Evolutionary conservation across 2,329 filamentous ascomycete genomes (phyloP).

Genomic region (Exophiala lecanii-corni): DNA sequence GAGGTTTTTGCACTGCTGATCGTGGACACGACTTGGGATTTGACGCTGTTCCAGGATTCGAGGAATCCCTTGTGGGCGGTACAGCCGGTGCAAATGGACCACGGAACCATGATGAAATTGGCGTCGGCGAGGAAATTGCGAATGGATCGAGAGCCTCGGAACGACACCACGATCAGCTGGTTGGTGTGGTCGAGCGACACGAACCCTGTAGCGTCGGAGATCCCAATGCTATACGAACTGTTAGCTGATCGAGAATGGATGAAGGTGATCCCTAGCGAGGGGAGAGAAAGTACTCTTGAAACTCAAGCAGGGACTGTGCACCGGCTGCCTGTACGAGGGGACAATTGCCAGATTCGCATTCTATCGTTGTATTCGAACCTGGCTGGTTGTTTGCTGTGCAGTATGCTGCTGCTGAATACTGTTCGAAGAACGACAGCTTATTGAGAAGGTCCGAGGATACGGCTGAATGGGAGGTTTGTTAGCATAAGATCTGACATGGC

Average conservation of each 20-base stretch:
- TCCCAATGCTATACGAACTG: conserved; percentile 27
- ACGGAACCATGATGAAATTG: conserved; percentile 29
- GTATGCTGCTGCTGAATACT: conserved; percentile 52
- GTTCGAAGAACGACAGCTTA: conserved; percentile 44
- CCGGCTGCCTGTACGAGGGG: conserved; percentile 44
- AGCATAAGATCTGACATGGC: background rate
- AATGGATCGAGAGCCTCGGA: conserved; percentile 32
- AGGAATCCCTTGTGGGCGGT: conserved; percentile 45
- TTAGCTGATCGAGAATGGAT: too few species aligned
- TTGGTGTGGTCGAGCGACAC: conserved; percentile 44
- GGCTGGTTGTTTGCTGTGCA: conserved; percentile 47
- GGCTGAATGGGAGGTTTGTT: conserved; percentile 23
- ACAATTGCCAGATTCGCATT: conserved; percentile 45
- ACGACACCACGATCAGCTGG: conserved; percentile 32
- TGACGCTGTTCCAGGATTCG: conserved; percentile 39
- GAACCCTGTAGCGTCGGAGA: conserved; percentile 43
- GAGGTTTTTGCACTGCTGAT: conserved; percentile 33
- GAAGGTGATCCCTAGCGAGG: background rate
- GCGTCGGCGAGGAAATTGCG: conserved; percentile 31
- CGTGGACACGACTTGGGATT: conserved; percentile 35
- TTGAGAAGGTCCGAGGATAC: conserved; percentile 39
- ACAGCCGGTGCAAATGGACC: conserved; percentile 43
- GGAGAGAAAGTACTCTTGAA: conserved; percentile 40
- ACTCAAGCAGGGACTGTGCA: conserved; percentile 45
- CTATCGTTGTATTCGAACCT: conserved; percentile 37